Evolutionary conservation across 352 stramenopile species (phyloP), one percentile per base, ranked within the genome.

Genomic region (Phytopythium aichiense): DNA sequence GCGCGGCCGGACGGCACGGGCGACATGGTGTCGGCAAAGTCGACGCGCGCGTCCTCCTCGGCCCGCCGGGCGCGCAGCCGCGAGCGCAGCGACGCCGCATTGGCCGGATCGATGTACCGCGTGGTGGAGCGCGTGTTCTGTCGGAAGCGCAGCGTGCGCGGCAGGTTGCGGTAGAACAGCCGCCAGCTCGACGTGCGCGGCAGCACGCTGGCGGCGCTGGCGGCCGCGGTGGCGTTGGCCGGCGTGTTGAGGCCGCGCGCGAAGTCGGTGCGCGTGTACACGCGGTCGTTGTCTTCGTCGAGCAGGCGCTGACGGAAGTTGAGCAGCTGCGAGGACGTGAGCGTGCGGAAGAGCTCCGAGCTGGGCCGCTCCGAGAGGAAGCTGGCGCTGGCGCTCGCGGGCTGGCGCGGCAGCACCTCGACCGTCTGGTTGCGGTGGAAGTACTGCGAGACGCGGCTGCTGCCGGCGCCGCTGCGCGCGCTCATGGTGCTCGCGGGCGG

Each of bases 391-490:
- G 69, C 60, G 4, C 57, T 5, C 1, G 33, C 15, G 0, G 68
- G 66, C 33, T 74, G 65, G 4, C 78, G 73, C 22, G 79, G 74
- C 23, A 92, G 57, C 51, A 91, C 79, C 20, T 92, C 81, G 11
- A 91, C 79, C 0, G 84, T 92, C 54, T 91, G 84, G 64, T 92
- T 79, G 38, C 84, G 84, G 56, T 86, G 71, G 53, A 92, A 92
- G 55, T 83, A 77, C 43, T 64, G 57, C n/a, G 63, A 35, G 38
- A 66, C 54, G 20, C 61, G 63, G 45, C 66, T 67, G 61, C 46
- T 61, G 48, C 61, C 67, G 28, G 51, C 52, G 46, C 52, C 58
- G 31, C 37, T 28, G 33, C 58, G 56, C 20, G 12, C n/a, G 20
- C 20, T 60, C 18, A 67, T 51, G 2, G 66, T 64, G 59, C 51